Conservation (phyloP, 371 early-diverging fungal species). For the Mortierella sp. region DNA sequence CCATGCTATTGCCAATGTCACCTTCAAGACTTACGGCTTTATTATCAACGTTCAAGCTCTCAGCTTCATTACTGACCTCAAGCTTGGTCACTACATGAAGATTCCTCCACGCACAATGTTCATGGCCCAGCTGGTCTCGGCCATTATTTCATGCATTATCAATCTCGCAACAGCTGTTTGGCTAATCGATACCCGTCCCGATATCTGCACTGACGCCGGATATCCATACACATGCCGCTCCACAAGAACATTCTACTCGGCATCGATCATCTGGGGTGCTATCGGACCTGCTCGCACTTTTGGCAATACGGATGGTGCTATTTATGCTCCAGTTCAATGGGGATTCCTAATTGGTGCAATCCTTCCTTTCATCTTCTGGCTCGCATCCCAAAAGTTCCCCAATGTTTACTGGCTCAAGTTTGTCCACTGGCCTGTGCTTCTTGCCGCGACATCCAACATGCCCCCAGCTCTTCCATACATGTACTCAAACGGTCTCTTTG, state of each 20-base stretch:
- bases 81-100: conserved; percentile 76
- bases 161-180: conserved; percentile 76
- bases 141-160: conserved; percentile 68
- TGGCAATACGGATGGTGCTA: conserved; percentile 59
- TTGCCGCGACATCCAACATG: conserved; percentile 75
- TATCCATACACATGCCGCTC: conserved; percentile 73
- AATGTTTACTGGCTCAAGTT: conserved; percentile 67
- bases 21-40: conserved; percentile 65
- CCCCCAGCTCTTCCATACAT: conserved; percentile 71
- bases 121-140: conserved; percentile 71
- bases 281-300: conserved; percentile 84
- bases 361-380: conserved; percentile 57
- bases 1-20: conserved; percentile 68
- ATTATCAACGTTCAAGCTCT: conserved; percentile 69
- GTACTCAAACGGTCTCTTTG: conserved; percentile 70
- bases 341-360: conserved; percentile 57
- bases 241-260: conserved; percentile 75
- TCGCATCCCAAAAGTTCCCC: conserved; percentile 56
- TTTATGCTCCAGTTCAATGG: conserved; percentile 58
- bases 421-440: conserved; percentile 64
- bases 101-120: conserved; percentile 81
- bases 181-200: conserved; percentile 68
- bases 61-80: conserved; percentile 72
- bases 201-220: conserved; percentile 66
- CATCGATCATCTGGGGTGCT: conserved; percentile 83